Conservation (phyloP, 2,329 filamentous ascomycete species). For the Trematosphaeria pertusa region DNA sequence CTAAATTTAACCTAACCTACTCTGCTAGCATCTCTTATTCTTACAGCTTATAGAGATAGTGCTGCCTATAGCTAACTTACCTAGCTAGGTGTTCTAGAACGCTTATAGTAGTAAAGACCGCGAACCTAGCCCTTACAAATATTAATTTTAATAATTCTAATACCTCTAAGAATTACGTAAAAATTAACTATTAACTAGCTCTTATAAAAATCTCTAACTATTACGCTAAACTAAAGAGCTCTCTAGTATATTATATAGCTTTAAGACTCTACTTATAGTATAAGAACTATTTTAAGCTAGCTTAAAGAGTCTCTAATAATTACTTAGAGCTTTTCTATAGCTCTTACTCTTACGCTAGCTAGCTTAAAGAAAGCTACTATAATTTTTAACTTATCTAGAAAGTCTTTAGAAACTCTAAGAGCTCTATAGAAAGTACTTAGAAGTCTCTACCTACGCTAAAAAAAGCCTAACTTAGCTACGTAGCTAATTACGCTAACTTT, state of each 20-base stretch:
- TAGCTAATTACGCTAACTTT: background rate
- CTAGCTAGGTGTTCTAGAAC: no score
- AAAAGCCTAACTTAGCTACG: background rate
- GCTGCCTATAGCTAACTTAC: no score
- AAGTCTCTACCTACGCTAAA: background rate
- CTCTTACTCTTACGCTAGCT: background rate
- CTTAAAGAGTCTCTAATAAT: background rate
- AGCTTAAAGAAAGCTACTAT: background rate
- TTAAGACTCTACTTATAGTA: background rate
- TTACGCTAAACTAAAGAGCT: background rate
- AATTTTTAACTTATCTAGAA: background rate
- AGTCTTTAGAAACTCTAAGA: background rate
- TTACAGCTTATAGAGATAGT: no score
- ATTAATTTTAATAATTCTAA: background rate
- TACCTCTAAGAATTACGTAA: background rate
- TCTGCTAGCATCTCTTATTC: no score
- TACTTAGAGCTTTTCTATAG: background rate
- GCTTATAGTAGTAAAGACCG: no score
- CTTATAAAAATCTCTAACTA: background rate
- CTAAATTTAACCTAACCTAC: no score
- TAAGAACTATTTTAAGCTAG: background rate
- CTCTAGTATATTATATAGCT: background rate
- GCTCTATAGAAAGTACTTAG: background rate
- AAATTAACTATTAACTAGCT: background rate
- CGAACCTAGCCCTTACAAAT: no score